phyloP scores from a whole-genome alignment of 2,329 filamentous ascomycete genomes.

The Calonectria hongkongensis region DNA sequence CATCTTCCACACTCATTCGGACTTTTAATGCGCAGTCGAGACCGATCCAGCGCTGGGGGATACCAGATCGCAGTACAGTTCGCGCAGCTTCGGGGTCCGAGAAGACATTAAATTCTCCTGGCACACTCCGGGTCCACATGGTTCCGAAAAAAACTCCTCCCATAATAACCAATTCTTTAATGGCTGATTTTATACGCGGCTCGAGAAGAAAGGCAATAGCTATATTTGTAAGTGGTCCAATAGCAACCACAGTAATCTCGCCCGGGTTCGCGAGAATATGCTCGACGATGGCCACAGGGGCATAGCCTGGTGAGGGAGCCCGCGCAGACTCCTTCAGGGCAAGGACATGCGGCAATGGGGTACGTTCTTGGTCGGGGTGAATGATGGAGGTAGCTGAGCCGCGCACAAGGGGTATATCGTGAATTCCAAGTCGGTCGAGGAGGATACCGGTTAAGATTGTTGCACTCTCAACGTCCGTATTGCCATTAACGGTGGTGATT shows the following conservation, averaged over 20 bases:
- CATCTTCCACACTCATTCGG: background rate
- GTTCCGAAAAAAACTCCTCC: background rate
- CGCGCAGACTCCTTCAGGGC: background rate
- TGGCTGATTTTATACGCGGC: background rate
- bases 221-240: background rate
- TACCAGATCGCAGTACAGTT: background rate
- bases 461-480: background rate
- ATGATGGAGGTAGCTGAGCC: background rate
- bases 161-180: background rate
- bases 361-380: background rate
- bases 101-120: background rate
- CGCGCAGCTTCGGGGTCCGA: background rate
- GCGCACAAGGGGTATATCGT: background rate
- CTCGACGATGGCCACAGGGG: background rate
- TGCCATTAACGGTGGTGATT: background rate
- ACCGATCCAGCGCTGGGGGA: background rate
- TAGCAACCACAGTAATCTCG: background rate
- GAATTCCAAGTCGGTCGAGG: background rate
- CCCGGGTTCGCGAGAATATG: background rate
- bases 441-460: background rate
- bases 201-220: background rate
- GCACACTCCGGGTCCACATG: background rate
- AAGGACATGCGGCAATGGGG: background rate
- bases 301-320: background rate
- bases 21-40: background rate